Conservation (phyloP, 2,329 filamentous ascomycete species). For the Talaromyces piceae region DNA sequence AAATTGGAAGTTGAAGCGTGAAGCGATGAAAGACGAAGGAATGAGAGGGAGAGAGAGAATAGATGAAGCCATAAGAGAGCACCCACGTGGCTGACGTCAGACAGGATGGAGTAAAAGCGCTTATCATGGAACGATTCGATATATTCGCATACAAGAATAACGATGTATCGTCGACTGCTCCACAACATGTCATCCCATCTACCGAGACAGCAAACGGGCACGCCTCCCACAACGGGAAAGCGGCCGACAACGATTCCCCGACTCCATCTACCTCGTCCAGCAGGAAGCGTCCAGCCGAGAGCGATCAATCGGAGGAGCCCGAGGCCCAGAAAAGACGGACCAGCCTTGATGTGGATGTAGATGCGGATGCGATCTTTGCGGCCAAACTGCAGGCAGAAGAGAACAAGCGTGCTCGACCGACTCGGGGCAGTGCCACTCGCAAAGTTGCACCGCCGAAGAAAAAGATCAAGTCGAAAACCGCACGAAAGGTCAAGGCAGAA, state of each 20-base stretch:
- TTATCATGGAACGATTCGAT: constrained; percentile 70
- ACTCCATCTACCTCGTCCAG: constrained; percentile 28
- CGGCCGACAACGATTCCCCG: constrained; percentile 23
- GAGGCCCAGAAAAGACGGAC: constrained; percentile 55
- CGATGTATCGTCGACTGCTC: constrained; percentile 20
- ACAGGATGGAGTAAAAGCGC: constrained; percentile 60
- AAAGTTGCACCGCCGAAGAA: constrained; percentile 57
- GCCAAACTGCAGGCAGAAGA: constrained; percentile 88
- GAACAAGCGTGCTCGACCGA: constrained; percentile 67
- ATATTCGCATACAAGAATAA: constrained; percentile 47
- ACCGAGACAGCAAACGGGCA: constrained; percentile 26
- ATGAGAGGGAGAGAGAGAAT: not conserved
- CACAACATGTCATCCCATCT: constrained; percentile 19
- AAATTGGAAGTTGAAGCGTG: too few species aligned
- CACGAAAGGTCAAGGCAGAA: constrained; percentile 65
- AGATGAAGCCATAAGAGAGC: too few species aligned
- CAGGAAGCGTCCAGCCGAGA: constrained; percentile 36
- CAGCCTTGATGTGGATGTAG: constrained; percentile 56
- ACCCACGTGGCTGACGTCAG: constrained; percentile 5
- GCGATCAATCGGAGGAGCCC: constrained; percentile 33
- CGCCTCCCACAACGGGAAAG: constrained; percentile 16
- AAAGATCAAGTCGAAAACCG: constrained; percentile 48
- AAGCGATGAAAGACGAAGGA: too few species aligned
- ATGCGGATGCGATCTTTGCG: constrained; percentile 80
- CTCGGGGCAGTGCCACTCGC: constrained; percentile 61